phyloP scores from a whole-genome alignment of 2,329 filamentous ascomycete species.

The Fusarium sp. region DNA sequence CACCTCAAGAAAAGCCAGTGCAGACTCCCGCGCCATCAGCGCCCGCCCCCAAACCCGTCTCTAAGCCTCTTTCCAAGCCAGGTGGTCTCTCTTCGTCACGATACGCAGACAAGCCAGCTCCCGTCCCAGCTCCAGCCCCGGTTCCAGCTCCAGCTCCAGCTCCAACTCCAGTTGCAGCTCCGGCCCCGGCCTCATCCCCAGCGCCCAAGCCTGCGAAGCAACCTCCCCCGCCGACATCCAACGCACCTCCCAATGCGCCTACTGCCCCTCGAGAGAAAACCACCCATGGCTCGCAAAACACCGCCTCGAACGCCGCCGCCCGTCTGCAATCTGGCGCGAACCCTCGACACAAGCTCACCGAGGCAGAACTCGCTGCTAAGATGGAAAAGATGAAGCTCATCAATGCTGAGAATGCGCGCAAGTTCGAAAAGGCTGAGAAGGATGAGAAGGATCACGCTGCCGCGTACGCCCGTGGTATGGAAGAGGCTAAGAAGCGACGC shows the following conservation, averaged over 20 bases:
- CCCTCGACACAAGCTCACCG: conserved; percentile 71
- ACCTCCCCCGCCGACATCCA: conserved; percentile 35
- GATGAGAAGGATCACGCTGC: conserved; percentile 69
- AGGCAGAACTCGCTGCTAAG: conserved; percentile 69
- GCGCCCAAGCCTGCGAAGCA: conserved; percentile 34
- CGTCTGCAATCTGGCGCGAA: conserved; percentile 69
- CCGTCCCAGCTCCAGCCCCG: too few relatives aligned
- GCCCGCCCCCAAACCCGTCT: conserved; percentile 20
- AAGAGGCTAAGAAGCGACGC: conserved; percentile 66
- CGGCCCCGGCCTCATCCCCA: not conserved
- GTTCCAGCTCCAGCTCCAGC: conserved; percentile 7
- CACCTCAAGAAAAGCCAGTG: conserved; percentile 27
- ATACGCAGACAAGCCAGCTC: conserved; percentile 52
- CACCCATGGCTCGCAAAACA: conserved; percentile 44
- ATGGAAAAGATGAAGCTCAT: conserved; percentile 73
- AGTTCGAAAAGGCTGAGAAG: conserved; percentile 69
- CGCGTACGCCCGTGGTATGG: conserved; percentile 67
- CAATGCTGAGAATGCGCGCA: conserved; percentile 69
- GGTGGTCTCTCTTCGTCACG: conserved; percentile 50
- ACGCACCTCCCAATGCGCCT: conserved; percentile 51
- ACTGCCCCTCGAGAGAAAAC: conserved; percentile 50
- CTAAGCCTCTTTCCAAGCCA: conserved; percentile 20
- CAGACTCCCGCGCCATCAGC: conserved; percentile 30
- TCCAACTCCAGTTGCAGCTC: conserved; percentile 10
- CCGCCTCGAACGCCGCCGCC: conserved; percentile 54